Evolutionary conservation across 164 flowering plant genomes (phyloP), one percentile per base, ranked within the genome.

Genomic region (Piper betle): DNA sequence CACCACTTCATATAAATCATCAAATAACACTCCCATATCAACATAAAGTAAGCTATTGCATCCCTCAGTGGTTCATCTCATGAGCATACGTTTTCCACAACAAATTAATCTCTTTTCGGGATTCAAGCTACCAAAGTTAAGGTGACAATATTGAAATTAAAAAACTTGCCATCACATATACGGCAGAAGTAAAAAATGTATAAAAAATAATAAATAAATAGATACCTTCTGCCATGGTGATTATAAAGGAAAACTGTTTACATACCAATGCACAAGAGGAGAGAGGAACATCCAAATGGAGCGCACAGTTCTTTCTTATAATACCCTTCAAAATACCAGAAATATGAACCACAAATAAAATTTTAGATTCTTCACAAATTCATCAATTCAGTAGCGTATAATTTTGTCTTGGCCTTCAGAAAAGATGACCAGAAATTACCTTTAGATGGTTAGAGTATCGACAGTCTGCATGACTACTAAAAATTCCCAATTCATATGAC

Each of bases 261-360:
- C 50, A 46, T 84, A 89, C 96, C 82, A 68, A 73, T 65, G 72
- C 68, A 72, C 56, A 71, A 11, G 84, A 80, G 6, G 86, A 78
- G 17, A 73, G 76, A 60, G 73, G 55, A 60, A 64, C 46, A 19
- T 68, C 57, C 20, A 71, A 60, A 52, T 68, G 55, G 63, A 57
- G 68, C 55, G 74, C 52, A 33, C 70, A 71, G 37, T 73, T 59
- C 54, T 75, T 74, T 74, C 77, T 77, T 16, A 41, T 38, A 62
- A 20, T 73, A 37, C 57, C 37, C 59, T 69, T 87, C 79, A 84
- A 18, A 71, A 66, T 54, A 53, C 52, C 52, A 65, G 53, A 61
- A 19, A 53, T 11, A 15, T 10, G 15, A 12, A 10, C 11, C 9
- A 46, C 15, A 46, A 46, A 15, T 46, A 15, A 3, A 10, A 53